Conservation (phyloP, 2,329 filamentous ascomycete genomes). For the Tolypocladium paradoxum region DNA sequence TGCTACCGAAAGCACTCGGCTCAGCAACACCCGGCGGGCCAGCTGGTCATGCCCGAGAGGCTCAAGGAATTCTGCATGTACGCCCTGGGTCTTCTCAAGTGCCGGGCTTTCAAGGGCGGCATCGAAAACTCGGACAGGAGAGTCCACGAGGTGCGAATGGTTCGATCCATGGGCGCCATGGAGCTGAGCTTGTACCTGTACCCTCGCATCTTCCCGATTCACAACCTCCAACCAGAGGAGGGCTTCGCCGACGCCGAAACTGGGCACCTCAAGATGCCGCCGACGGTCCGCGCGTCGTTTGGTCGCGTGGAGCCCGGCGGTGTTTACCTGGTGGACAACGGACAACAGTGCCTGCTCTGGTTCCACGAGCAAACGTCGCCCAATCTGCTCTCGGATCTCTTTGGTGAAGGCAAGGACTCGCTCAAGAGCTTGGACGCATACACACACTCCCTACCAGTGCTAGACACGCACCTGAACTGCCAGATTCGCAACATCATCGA, state of each 20-base stretch:
- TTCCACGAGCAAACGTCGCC: conserved; percentile 86
- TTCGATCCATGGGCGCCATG: conserved; percentile 74
- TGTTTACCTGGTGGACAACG: conserved; percentile 90
- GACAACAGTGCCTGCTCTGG: conserved; percentile 86
- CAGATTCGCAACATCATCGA: conserved; percentile 91
- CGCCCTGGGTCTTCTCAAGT: conserved; percentile 81
- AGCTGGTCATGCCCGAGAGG: conserved; percentile 89
- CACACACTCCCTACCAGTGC: conserved; percentile 64
- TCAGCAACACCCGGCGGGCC: conserved; percentile 73
- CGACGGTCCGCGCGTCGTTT: conserved; percentile 72
- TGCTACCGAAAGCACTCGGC: conserved; percentile 90
- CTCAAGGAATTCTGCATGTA: conserved; percentile 97
- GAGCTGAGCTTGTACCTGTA: conserved; percentile 91
- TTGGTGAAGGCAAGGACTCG: conserved; percentile 60
- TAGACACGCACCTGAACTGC: conserved; percentile 87
- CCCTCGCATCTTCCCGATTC: conserved; percentile 82
- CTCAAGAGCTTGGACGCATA: conserved; percentile 75
- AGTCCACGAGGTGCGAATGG: conserved; percentile 82
- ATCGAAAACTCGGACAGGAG: conserved; percentile 83
- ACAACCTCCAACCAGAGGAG: conserved; percentile 78
- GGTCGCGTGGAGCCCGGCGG: conserved; percentile 83
- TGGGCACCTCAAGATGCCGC: conserved; percentile 77
- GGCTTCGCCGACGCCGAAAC: conserved; percentile 84
- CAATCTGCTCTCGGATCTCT: conserved; percentile 81
- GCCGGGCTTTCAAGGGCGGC: conserved; percentile 84